These are phyloP conservation scores for Herpetomonas muscarum DNA, from an alignment of 208 protist species.

Conservation along the genomic window DNA sequence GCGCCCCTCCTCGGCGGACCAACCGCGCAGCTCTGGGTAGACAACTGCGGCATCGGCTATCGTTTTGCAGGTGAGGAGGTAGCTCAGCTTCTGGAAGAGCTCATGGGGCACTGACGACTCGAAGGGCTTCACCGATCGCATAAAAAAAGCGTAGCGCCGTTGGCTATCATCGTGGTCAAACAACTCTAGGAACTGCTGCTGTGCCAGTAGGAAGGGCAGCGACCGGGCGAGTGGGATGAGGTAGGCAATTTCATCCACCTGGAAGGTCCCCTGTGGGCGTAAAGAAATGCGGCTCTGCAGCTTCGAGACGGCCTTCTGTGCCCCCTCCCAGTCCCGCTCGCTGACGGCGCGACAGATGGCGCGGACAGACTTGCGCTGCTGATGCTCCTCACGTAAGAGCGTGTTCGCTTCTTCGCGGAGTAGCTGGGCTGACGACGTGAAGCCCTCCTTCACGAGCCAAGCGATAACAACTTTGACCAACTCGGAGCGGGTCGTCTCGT, in stretches of 20 bases:
- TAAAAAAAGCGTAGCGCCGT: constrained; percentile 74
- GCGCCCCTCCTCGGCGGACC: constrained; percentile 64
- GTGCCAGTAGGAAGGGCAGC: constrained; percentile 62
- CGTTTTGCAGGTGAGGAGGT: constrained; percentile 76
- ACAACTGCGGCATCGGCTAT: constrained; percentile 53
- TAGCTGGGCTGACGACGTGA: constrained; percentile 75
- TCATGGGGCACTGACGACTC: constrained; percentile 58
- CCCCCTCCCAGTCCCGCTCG: constrained; percentile 75
- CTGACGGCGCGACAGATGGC: constrained; percentile 58
- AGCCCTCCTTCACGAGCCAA: constrained; percentile 70
- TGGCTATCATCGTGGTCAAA: constrained; percentile 77
- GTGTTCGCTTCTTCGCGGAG: constrained; percentile 76
- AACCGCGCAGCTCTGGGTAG: constrained; percentile 74
- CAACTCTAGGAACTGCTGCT: constrained; percentile 83
- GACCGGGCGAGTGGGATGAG: constrained; percentile 32
- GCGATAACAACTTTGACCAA: constrained; percentile 61
- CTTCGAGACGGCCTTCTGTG: constrained; percentile 57
- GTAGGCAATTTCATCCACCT: constrained; percentile 15
- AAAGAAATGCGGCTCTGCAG: constrained; percentile 24
- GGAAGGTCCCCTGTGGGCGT: constrained; percentile 10
- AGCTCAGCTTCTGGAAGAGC: constrained; percentile 75
- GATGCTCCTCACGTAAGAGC: constrained; percentile 62
- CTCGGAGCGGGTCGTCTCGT: constrained; percentile 61
- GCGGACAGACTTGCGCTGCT: constrained; percentile 68
- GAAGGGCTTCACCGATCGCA: constrained; percentile 76